Percentiles rank a stretch among this genome's conserved stretches.
Evolutionary conservation across 352 stramenopile genomes (phyloP).

Genomic region (Blastocystis hominis): DNA sequence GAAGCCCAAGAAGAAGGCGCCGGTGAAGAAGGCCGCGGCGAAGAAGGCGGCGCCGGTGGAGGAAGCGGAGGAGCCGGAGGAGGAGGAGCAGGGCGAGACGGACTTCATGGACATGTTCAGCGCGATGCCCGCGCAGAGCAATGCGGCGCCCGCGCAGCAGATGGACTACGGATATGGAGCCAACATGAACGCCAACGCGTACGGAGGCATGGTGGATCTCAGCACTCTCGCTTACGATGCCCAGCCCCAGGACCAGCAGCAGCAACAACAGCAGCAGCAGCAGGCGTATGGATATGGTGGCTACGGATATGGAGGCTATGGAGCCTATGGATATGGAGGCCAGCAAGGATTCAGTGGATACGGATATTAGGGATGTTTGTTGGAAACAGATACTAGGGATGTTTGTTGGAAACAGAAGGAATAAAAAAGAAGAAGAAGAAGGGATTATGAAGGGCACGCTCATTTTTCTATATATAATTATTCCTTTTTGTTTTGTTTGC

Average conservation of each 20-base stretch:
- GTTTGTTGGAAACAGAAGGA: background rate
- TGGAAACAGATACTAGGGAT: background rate
- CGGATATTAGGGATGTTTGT: constrained; percentile 48
- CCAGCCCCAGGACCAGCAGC: background rate
- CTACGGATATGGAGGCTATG: background rate
- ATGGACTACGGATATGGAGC: background rate
- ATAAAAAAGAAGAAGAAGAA: no score
- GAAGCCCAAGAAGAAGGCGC: background rate
- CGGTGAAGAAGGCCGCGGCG: background rate
- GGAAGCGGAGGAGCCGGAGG: constrained; percentile 31
- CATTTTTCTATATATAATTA: background rate
- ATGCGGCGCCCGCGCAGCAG: background rate
- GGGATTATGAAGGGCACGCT: background rate
- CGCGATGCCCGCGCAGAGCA: background rate
- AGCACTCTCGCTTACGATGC: background rate
- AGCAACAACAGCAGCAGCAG: background rate
- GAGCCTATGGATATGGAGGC: background rate
- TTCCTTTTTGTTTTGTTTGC: no score
- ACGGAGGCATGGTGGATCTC: constrained; percentile 44
- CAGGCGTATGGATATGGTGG: background rate
- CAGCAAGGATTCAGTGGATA: constrained; percentile 49
- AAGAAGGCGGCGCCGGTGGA: constrained; percentile 26
- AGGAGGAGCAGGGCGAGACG: background rate
- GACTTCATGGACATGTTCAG: constrained; percentile 37
- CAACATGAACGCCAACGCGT: background rate